phyloP scores from a whole-genome alignment of 2,329 filamentous ascomycete species.

The Nectriaceae sp. region DNA sequence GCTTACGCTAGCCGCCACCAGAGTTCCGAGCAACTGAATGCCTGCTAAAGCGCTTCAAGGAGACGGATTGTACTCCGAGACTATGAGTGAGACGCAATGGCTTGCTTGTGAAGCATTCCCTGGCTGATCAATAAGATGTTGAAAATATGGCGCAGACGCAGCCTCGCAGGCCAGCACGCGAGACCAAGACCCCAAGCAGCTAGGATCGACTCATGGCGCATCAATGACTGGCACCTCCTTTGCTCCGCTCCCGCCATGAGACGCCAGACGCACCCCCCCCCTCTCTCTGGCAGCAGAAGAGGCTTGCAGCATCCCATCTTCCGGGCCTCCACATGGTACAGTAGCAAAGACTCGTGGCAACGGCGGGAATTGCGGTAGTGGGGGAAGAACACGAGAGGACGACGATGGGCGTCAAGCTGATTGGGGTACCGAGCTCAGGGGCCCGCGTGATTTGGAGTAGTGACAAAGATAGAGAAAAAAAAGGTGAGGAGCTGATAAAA shows the following conservation, averaged over 20 bases:
- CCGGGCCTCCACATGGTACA: constrained; percentile 18
- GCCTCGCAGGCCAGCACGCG: neutral
- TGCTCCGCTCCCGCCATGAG: constrained; percentile 26
- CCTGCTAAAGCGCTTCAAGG: too few species aligned
- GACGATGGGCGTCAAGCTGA: constrained; percentile 2
- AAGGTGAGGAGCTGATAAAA: neutral
- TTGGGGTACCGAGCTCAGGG: constrained; percentile 12
- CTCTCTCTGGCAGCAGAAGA: constrained; percentile 14
- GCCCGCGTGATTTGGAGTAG: neutral
- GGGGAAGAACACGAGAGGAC: constrained; percentile 6
- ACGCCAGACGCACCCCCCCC: too few species aligned
- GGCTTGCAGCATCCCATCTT: constrained; percentile 20
- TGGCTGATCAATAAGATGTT: too few species aligned
- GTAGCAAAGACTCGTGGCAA: constrained; percentile 17
- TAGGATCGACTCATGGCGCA: constrained; percentile 2
- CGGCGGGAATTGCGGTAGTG: constrained; percentile 21
- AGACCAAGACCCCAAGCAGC: constrained; percentile 5
- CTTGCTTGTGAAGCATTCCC: too few species aligned
- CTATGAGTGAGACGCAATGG: too few species aligned
- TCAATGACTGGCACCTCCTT: constrained; percentile 16
- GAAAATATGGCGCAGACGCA: neutral
- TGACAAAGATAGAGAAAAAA: neutral
- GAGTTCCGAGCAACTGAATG: too few species aligned
- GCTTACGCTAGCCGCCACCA: too few species aligned
- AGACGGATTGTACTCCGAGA: too few species aligned